phyloP scores from a whole-genome alignment of 768 basidiomycete genomes.

The Agrocybe pediades region DNA sequence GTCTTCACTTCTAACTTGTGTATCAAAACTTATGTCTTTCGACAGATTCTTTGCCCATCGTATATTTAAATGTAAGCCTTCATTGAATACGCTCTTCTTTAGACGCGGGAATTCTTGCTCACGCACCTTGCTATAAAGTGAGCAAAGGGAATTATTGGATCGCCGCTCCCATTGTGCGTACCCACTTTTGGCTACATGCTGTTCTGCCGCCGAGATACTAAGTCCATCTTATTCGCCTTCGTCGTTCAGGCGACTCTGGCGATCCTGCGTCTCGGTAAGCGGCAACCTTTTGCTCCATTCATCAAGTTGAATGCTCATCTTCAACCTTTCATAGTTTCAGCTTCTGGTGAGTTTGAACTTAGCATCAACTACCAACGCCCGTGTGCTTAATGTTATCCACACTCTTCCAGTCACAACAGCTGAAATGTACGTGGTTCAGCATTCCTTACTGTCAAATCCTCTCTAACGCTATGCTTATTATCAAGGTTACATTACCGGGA shows the following conservation, averaged over 20 bases:
- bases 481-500: constrained; percentile 23
- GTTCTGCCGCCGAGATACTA: not conserved
- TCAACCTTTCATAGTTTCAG: constrained; percentile 19
- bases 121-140: constrained; percentile 28
- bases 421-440: constrained; percentile 25
- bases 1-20: not conserved
- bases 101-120: not conserved
- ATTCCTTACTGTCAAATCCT: not conserved
- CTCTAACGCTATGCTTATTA: not conserved
- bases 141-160: constrained; percentile 35
- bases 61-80: constrained; percentile 39
- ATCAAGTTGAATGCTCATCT: not conserved
- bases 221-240: not conserved
- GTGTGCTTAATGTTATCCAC: too few species aligned
- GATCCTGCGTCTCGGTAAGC: constrained; percentile 5
- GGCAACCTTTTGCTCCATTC: too few species aligned
- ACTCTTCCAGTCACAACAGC: constrained; percentile 27
- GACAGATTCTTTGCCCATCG: constrained; percentile 34
- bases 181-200: not conserved
- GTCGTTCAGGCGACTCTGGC: not conserved
- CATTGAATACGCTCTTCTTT: not conserved
- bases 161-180: constrained; percentile 26
- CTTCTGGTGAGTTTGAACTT: constrained; percentile 27
- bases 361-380: too few species aligned
- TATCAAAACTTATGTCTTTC: not conserved